phyloP scores from a whole-genome alignment of 371 early-diverging fungal species.

The Fennellomyces sp. region DNA sequence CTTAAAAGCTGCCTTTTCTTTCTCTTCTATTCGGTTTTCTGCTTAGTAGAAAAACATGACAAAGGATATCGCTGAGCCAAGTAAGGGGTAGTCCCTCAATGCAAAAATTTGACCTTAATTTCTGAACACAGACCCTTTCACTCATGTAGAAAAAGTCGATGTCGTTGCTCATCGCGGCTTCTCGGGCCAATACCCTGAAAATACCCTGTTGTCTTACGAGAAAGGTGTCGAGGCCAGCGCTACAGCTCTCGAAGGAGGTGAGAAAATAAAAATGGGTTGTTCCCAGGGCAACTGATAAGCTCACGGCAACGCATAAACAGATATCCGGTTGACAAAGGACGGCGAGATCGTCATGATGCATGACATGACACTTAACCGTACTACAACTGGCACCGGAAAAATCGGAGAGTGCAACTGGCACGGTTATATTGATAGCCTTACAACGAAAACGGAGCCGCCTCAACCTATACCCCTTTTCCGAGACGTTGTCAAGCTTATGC shows the following conservation, averaged over 20 bases:
- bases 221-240: slow-evolving; percentile 61
- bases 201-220: slow-evolving; percentile 60
- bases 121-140: no score
- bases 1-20: background rate
- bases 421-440: slow-evolving; percentile 60
- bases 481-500: slow-evolving; percentile 61
- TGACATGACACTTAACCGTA: slow-evolving; percentile 58
- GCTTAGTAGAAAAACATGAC: background rate
- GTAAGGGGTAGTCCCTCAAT: no score
- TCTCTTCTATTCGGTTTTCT: background rate
- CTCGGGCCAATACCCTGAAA: slow-evolving; percentile 66
- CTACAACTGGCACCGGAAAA: slow-evolving; percentile 59
- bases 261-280: slow-evolving; percentile 2
- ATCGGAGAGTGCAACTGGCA: slow-evolving; percentile 54
- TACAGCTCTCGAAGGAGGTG: slow-evolving; percentile 65
- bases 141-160: no score
- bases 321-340: slow-evolving; percentile 65
- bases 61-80: background rate
- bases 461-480: slow-evolving; percentile 56
- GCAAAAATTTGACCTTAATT: no score
- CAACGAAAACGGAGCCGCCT: slow-evolving; percentile 48
- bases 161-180: slow-evolving; percentile 60
- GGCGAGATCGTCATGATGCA: slow-evolving; percentile 69
- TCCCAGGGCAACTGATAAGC: no score
- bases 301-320: slow-evolving; percentile 21